phyloP scores from a whole-genome alignment of 2,329 filamentous ascomycete genomes.

The Aureobasidium sp. region DNA sequence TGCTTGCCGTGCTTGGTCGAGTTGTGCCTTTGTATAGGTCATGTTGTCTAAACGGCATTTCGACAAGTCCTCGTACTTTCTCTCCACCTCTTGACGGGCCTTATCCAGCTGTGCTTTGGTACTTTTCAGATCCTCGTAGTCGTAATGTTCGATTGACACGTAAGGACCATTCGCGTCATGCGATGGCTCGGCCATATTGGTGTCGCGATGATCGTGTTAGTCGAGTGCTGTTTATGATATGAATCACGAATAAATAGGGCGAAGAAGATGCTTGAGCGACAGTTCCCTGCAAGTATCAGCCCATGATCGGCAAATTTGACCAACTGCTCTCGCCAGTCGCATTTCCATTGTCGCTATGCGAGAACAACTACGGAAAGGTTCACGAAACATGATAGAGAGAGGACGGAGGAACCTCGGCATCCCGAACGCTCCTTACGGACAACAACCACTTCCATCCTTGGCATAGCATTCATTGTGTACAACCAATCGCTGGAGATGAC shows the following conservation, averaged over 20 bases:
- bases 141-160: neutral
- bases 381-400: neutral
- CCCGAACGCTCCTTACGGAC: neutral
- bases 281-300: neutral
- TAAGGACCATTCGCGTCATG: neutral
- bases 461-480: neutral
- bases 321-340: neutral
- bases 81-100: neutral
- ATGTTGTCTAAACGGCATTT: neutral
- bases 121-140: neutral
- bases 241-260: neutral
- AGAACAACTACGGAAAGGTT: neutral
- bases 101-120: neutral
- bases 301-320: neutral
- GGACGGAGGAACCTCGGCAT: neutral
- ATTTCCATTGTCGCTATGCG: neutral
- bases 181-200: neutral
- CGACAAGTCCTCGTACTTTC: neutral
- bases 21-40: neutral
- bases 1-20: neutral
- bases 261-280: neutral
- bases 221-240: neutral
- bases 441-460: slow-evolving; percentile 11
- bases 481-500: slow-evolving; percentile 22
- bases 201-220: neutral